Conservation (phyloP, 2,329 filamentous ascomycete species). For the Aspergillus sp. region DNA sequence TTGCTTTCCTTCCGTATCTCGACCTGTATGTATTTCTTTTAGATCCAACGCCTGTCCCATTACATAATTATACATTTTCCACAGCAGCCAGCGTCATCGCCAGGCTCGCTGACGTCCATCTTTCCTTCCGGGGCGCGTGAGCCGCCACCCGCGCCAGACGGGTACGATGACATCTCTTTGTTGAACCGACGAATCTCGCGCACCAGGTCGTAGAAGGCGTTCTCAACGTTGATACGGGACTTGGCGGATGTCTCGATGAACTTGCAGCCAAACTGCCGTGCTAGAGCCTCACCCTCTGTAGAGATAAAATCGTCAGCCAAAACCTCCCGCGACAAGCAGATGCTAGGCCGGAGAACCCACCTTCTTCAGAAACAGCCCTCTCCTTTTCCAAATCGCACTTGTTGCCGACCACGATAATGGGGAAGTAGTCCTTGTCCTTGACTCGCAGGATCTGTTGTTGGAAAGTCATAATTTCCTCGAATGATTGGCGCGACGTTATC, state of each 20-base stretch:
- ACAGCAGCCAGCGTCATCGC: conserved; percentile 69
- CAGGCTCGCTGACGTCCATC: conserved; percentile 70
- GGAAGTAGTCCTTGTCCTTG: conserved; percentile 99
- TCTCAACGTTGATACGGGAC: conserved; percentile 96
- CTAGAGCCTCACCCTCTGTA: conserved; percentile 84
- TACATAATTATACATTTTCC: conserved; percentile 81
- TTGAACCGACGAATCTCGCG: conserved; percentile 98
- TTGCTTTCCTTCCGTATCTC: conserved; percentile 23
- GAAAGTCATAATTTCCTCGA: conserved; percentile 98
- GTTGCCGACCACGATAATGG: conserved; percentile 98
- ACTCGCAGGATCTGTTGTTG: conserved; percentile 98
- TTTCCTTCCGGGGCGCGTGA: conserved; percentile 64
- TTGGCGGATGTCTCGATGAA: conserved; percentile 99
- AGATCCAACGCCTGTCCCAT: conserved; percentile 24
- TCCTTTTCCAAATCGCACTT: conserved; percentile 97
- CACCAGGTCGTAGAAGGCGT: conserved; percentile 97
- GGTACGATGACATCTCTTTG: conserved; percentile 93
- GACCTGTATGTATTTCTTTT: conserved; percentile 22
- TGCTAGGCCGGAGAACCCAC: conserved; percentile 54
- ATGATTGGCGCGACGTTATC: conserved; percentile 95
- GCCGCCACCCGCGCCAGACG: conserved; percentile 65
- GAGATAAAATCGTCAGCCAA: conserved; percentile 14
- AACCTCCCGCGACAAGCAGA: background rate
- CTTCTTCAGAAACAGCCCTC: conserved; percentile 87
- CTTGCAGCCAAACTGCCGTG: conserved; percentile 87